Base-by-base conservation (phyloP, 345 rosid genomes). In the Salix purpurea region DNA sequence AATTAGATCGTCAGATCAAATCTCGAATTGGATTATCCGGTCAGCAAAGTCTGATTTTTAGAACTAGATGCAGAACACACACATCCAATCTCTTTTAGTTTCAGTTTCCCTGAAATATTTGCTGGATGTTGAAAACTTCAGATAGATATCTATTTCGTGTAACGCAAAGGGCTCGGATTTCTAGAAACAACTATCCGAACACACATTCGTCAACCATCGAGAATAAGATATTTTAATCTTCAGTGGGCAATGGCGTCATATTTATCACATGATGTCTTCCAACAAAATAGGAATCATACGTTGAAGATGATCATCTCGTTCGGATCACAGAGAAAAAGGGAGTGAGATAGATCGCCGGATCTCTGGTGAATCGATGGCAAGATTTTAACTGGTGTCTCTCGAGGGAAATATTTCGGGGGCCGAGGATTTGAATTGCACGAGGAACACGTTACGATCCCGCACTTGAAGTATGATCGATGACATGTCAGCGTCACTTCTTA, bases 401-500 rank as follows among this genome's bases (percentile, higher is more conserved):
- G 19, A 50, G 60, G 39, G 6, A 11, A 13, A 13, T 52, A 34
- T 60, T 37, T 39, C 10, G 52, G 76, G 67, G 67, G 23, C 9
- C 24, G 26, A 60, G 52, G n/a, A 7, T 28, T 60, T 39, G 37
- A 23, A 24, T 7, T 8, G 58, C 76, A 73, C 76, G 76, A 62
- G 76, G 76, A 73, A 62, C 67, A 73, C 76, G 42, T 61, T 61
- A 73, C 30, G 23, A 19, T 40, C 19, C 34, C 69, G 1, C 36
- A 16, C 42, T 73, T 42, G 7, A 4, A 10, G 10, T 13, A 23
- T 26, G 26, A 54, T 71, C 64, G 23, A 64, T 7, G 65, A 26
- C 65, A 30, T n/a, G 18, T 71, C 74, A 71, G 65, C 21, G 14
- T 71, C 74, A 54, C 42, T 71, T 21, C 74, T 40, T 5, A 32